These are phyloP conservation scores for Cercospora zeae-maydis DNA, from an alignment of 2,329 filamentous ascomycete species.

Conservation along the genomic window DNA sequence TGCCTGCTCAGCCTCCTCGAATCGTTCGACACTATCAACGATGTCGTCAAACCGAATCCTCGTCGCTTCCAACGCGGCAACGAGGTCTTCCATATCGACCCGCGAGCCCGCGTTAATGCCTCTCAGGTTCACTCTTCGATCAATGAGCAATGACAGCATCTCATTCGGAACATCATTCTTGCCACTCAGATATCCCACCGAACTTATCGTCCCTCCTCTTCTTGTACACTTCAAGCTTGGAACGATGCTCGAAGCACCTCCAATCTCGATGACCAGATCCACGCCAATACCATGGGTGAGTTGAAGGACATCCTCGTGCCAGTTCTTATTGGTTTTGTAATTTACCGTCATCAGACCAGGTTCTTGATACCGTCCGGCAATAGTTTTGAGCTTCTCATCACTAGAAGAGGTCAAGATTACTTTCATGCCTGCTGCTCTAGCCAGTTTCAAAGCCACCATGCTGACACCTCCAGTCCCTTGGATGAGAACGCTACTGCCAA, in stretches of 20 bases:
- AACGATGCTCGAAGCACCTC: not conserved
- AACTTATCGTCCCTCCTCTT: slow-evolving; percentile 7
- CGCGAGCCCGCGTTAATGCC: slow-evolving; percentile 33
- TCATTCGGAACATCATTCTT: slow-evolving; percentile 12
- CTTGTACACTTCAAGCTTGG: not conserved
- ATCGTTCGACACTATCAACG: slow-evolving; percentile 39
- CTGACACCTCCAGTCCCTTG: not conserved
- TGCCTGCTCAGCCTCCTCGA: slow-evolving; percentile 34
- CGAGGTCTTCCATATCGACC: slow-evolving; percentile 44
- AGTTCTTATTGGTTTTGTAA: not conserved
- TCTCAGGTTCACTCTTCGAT: slow-evolving; percentile 20
- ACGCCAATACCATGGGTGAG: not conserved
- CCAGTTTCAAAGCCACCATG: not conserved
- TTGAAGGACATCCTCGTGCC: not conserved
- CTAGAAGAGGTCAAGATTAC: not conserved
- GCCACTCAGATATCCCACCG: slow-evolving; percentile 15
- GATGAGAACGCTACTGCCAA: not conserved
- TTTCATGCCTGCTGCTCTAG: not conserved
- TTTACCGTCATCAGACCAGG: not conserved
- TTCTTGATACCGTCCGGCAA: not conserved
- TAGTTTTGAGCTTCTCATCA: not conserved
- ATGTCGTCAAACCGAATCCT: slow-evolving; percentile 36
- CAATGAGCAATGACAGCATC: slow-evolving; percentile 20
- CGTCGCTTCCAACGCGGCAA: slow-evolving; percentile 40
- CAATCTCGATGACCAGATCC: not conserved